Evolutionary conservation across 2,329 filamentous ascomycete species (phyloP), one percentile per base, ranked within the genome.

Genomic region (Fusarium mundagurra): DNA sequence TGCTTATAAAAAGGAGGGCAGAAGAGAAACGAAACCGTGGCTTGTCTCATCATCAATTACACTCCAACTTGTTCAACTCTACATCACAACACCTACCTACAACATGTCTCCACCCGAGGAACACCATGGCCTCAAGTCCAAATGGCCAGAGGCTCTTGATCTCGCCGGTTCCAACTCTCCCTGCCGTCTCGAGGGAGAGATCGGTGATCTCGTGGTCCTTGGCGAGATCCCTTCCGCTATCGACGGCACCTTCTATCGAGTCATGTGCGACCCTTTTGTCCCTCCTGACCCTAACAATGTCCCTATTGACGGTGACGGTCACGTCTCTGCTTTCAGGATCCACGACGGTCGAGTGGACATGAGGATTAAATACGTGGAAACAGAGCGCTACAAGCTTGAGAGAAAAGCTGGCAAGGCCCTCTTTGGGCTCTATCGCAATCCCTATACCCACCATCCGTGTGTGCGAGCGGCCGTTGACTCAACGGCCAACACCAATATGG

Each of bases 261-360:
- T 86, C 4, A 86, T 86, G 82, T 78, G 80, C 3, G 85, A 87
- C 61, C 85, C 84, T 1, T 81, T 81, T 5, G 71, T 81, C 1
- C 79, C 82, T 1, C 83, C 82, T 0, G 69, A 81, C 17, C 69
- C 81, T 1, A 67, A 81, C 11, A 79, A 85, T 53, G 81, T 82
- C 16, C 72, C 83, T 8, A 61, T 85, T 47, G 83, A 85, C 24
- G 84, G 84, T 5, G 84, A 85, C 44, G 84, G 84, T 0, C 82
- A 81, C 53, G 77, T 85, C 50, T 80, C 74, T 18, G 83, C 83
- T 0, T 84, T 85, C 36, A 70, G 77, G 0, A 79, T 85, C 47
- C 67, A 80, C 2, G 43, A 83, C n/a, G 82, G 83, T 2, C 50
- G 38, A 0, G 82, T 81, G 0, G 80, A 78, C 18, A 82, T 84